Evolutionary conservation across 164 flowering plant genomes (phyloP).

Genomic region (Protea cynaroides): DNA sequence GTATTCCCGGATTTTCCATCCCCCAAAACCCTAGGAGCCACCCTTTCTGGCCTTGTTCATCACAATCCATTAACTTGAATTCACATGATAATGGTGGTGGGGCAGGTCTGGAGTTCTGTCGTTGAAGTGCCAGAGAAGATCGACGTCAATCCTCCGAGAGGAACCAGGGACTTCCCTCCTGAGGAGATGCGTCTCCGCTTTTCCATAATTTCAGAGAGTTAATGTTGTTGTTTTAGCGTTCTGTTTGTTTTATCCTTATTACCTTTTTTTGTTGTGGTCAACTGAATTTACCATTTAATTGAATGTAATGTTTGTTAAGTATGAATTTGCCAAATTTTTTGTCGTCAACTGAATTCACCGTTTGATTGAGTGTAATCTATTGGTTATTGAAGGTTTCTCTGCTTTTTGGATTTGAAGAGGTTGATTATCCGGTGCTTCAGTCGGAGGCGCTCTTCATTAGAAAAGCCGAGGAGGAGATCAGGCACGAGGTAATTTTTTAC

Average conservation of each 20-base stretch:
- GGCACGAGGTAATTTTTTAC: conserved; percentile 58
- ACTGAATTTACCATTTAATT: too few relatives aligned
- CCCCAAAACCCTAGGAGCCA: conserved; percentile 19
- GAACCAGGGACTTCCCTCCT: conserved; percentile 93
- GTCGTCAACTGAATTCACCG: not conserved
- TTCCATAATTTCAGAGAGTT: conserved; percentile 81
- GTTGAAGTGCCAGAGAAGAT: conserved; percentile 38
- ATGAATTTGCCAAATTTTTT: too few relatives aligned
- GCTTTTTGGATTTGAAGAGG: conserved; percentile 83
- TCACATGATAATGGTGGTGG: conserved; percentile 19
- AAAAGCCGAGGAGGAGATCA: conserved; percentile 96
- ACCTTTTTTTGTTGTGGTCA: too few relatives aligned
- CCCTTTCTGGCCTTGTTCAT: conserved; percentile 5
- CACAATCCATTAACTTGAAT: conserved; percentile 5
- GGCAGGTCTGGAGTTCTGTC: conserved; percentile 48
- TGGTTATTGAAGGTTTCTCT: conserved; percentile 49
- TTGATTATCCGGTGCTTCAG: conserved; percentile 89
- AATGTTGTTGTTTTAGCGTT: not conserved
- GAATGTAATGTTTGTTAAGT: too few relatives aligned
- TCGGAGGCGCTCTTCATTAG: conserved; percentile 81
- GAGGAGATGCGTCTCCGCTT: conserved; percentile 97
- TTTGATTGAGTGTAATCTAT: not conserved
- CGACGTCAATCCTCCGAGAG: conserved; percentile 93
- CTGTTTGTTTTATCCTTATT: not conserved
- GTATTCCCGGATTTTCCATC: not conserved